Conservation (phyloP, 192 early-diverging fungal species). For the Diversispora epigaea region DNA sequence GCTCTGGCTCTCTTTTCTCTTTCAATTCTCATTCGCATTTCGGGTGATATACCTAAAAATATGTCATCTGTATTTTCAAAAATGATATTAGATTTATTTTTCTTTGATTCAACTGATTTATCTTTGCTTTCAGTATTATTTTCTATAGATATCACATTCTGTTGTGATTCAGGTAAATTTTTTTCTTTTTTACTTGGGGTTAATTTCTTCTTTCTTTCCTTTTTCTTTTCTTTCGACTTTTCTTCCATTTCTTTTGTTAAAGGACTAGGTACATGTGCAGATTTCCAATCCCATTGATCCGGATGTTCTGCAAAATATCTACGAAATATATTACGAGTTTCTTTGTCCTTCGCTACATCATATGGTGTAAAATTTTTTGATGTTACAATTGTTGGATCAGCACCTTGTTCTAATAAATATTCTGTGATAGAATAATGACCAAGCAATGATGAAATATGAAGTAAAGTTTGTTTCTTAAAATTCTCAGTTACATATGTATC, state of each 20-base stretch:
- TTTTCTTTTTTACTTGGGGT: conserved; percentile 45
- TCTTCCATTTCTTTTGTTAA: conserved; percentile 72
- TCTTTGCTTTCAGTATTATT: conserved; percentile 6
- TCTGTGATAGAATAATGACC: conserved; percentile 60
- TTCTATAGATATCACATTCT: conserved; percentile 37
- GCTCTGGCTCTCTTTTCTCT: conserved; percentile 77
- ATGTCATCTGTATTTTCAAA: conserved; percentile 32
- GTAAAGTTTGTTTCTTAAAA: conserved; percentile 56
- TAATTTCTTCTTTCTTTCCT: conserved; percentile 56
- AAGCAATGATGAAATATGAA: conserved; percentile 73
- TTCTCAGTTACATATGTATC: conserved; percentile 40
- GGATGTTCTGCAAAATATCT: conserved; percentile 61
- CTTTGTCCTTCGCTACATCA: conserved; percentile 69
- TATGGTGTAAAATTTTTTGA: conserved; percentile 56
- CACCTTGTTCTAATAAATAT: conserved; percentile 66
- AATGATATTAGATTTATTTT: conserved; percentile 28
- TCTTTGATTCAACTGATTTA: conserved; percentile 26
- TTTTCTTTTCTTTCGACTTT: conserved; percentile 60
- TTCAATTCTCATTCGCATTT: conserved; percentile 68
- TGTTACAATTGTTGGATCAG: conserved; percentile 66
- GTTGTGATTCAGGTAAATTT: conserved; percentile 21
- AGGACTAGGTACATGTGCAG: conserved; percentile 69
- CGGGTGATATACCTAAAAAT: conserved; percentile 54
- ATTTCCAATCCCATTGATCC: conserved; percentile 64
- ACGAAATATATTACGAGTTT: conserved; percentile 71